These are phyloP conservation scores for Ceratocystis cacaofunesta DNA, from an alignment of 2,329 filamentous ascomycete genomes.

Conservation along the genomic window DNA sequence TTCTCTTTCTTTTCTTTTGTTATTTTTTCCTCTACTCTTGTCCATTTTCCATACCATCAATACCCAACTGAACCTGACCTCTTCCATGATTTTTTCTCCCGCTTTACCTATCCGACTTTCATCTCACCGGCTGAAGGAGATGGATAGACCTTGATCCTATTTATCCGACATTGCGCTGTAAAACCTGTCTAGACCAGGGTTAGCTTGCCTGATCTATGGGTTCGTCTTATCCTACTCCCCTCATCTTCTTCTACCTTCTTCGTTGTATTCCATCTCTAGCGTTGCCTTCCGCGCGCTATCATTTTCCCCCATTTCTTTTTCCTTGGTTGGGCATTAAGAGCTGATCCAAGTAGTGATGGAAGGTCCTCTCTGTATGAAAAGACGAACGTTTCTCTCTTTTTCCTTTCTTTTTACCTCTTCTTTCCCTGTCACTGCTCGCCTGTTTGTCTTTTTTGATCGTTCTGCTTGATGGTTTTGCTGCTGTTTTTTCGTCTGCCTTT, in stretches of 20 bases:
- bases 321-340: neutral
- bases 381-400: constrained; percentile 12
- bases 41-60: constrained; percentile 19
- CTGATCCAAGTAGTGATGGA: constrained; percentile 6
- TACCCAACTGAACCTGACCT: constrained; percentile 18
- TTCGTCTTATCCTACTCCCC: constrained; percentile 7
- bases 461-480: constrained; percentile 5
- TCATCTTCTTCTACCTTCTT: constrained; percentile 3
- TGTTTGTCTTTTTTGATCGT: neutral
- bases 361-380: constrained; percentile 15
- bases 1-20: constrained; percentile 18
- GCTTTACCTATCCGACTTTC: neutral
- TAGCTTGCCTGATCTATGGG: neutral
- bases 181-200: neutral
- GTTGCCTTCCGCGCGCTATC: neutral
- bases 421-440: constrained; percentile 7
- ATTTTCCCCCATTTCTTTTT: neutral
- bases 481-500: constrained; percentile 8
- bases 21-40: constrained; percentile 21
- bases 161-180: neutral
- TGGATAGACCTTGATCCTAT: neutral
- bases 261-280: neutral
- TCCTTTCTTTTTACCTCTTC: constrained; percentile 4
- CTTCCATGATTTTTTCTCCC: constrained; percentile 8
- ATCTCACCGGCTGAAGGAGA: neutral